Evolutionary conservation across 352 stramenopile genomes (phyloP), one percentile per base, ranked within the genome.

Genomic region (Phytopythium cucurbitacearum): DNA sequence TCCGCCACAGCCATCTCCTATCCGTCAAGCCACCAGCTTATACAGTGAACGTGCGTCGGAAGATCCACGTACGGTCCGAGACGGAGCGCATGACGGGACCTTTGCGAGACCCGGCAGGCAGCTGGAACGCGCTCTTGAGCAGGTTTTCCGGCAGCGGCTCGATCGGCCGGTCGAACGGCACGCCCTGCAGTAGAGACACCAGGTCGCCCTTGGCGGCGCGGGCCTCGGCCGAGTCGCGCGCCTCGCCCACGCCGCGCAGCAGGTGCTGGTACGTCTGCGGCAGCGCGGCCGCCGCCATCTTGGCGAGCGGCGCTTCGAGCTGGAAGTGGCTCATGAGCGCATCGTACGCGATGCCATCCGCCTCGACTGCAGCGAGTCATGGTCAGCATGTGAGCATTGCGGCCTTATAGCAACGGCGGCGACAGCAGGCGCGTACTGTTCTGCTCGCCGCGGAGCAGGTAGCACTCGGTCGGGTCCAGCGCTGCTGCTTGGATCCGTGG

Each of bases 91-190:
- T 47, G 40, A 77, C 65, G 1, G 76, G 76, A 7, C 78, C 76
- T 7, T 51, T 70, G 62, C 89, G 89, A 47, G 63, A 87, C 16
- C 74, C 68, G 3, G 76, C 56, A 0, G 80, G 80, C 13, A 93
- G 62, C 52, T 90, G 80, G 15, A 91, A 59, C 6, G 76, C 80
- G 42, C 69, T 87, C 55, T 90, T 87, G 15, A 93, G 65, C 12
- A 90, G 57, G 51, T 64, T 85, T 55, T 91, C 78, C 2, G 83
- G 70, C 13, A 93, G 58, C 15, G 72, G 74, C 51, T 93, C 80
- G 48, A 93, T 90, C 2, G 83, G 83, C 5, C 83, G 76, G 48
- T 91, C 83, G 35, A 93, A 93, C 1, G 83, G 80, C 3, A 89
- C 78, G 21, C 81, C 80, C 21, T 91, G 64, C 11, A 91, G 50